Evolutionary conservation across 2,329 filamentous ascomycete genomes (phyloP), one percentile per base, ranked within the genome.

Genomic region (Cladosporium sp.): DNA sequence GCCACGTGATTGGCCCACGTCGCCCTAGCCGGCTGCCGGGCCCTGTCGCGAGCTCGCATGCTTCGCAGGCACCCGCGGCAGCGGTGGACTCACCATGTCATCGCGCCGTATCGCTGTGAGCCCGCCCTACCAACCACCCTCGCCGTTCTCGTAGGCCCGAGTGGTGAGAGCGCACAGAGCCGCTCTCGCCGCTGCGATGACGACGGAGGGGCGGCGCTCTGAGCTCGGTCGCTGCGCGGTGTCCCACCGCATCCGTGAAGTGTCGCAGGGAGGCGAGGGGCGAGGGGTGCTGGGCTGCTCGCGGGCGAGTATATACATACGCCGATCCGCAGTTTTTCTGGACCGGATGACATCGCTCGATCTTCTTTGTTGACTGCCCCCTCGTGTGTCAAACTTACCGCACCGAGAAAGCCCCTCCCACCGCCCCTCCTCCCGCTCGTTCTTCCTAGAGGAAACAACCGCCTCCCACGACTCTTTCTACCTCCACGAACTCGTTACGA

Each of bases 101-200:
- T 50, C 48, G 48, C 32, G 48, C 48, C 48, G 48, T 43, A 37
- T 43, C 32, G 33, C 33, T 35, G 16, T 42, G 42, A 32, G 28
- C 40, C 40, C 38, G 37, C 40, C 13, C 10, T 10, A 10, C 13
- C 16, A 22, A 40, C 48, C 43, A 50, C 43, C 43, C 48, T 50
- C 48, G 48, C 43, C 35, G 40, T 50, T 50, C 37, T 50, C 48
- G 48, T 50, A 50, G 48, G 48, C 40, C 48, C 48, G 48, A 43
- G 38, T 10, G 11, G 14, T 40, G 40, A 14, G 35, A 10, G 35
- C n/a, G 35, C 35, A 38, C 35, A 38, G 35, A 33, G 40, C 31
- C 16, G 8, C 10, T 13, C 16, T 19, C 14, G n/a, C 14, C 46
- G 48, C 35, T 43, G 48, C 48, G 40, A 40, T 50, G 48, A 50